A percentile compares a stretch with the other conserved stretches of the same genome.
Conservation (phyloP, 129 eudicot genomes). For the Lactuca saligna region DNA sequence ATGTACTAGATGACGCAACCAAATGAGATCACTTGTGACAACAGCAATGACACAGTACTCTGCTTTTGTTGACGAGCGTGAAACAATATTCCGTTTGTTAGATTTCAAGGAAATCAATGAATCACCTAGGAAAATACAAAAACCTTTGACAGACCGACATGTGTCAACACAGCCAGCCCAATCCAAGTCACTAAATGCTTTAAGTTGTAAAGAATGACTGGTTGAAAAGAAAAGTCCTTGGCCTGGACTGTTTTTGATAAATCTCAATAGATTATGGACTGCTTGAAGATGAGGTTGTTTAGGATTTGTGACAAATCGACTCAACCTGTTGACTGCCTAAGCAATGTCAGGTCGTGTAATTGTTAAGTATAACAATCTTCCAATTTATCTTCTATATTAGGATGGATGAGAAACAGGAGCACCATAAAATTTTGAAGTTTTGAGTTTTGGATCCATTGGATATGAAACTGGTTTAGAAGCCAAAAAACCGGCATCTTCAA, state of each 20-base stretch:
- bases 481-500: not conserved
- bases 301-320: not conserved
- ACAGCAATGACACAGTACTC: not conserved
- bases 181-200: not conserved
- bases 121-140: not conserved
- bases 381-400: not conserved
- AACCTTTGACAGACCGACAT: not conserved
- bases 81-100: too few species aligned
- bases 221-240: not conserved
- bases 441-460: not conserved
- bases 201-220: not conserved
- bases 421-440: not conserved
- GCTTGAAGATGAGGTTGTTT: too few species aligned
- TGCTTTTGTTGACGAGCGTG: not conserved
- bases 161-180: not conserved
- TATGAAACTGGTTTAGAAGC: not conserved
- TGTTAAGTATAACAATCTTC: not conserved
- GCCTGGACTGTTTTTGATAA: not conserved
- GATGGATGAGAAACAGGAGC: not conserved
- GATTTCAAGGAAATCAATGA: not conserved
- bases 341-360: not conserved
- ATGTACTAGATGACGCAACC: not conserved
- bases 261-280: not conserved
- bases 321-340: not conserved
- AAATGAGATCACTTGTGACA: not conserved